phyloP scores from a whole-genome alignment of 495 filamentous ascomycete genomes.

The Lasiosphaeris hirsuta region DNA sequence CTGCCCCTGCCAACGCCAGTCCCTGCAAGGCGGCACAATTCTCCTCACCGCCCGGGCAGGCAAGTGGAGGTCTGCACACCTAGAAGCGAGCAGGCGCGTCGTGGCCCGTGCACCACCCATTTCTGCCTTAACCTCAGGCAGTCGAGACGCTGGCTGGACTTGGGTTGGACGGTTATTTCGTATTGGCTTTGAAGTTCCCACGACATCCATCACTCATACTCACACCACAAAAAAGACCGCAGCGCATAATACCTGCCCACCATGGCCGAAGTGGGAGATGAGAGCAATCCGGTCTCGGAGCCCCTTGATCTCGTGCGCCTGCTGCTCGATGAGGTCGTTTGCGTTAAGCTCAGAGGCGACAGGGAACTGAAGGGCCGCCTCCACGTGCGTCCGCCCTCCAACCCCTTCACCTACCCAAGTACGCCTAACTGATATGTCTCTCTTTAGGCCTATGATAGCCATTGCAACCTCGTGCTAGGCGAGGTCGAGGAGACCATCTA shows the following conservation, averaged over 20 bases:
- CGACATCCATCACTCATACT: not conserved
- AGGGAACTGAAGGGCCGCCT: constrained; percentile 91
- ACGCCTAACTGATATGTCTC: constrained; percentile 2
- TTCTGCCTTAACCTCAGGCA: too few species aligned
- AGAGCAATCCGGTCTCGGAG: constrained; percentile 66
- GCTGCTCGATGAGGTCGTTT: constrained; percentile 90
- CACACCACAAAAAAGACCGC: not conserved
- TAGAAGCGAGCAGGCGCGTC: too few species aligned
- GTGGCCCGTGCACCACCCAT: too few species aligned
- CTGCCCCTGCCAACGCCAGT: too few species aligned
- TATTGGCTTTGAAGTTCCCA: not conserved
- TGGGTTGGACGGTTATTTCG: not conserved
- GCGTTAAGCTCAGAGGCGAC: constrained; percentile 94
- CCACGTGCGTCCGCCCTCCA: constrained; percentile 60
- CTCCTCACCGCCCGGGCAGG: too few species aligned
- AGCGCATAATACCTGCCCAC: not conserved
- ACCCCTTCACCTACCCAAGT: not conserved
- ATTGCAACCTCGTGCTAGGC: constrained; percentile 96
- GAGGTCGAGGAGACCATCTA: constrained; percentile 98
- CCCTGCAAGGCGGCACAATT: too few species aligned
- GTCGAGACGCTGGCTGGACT: too few species aligned
- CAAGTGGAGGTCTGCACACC: too few species aligned
- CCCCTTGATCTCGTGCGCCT: constrained; percentile 93
- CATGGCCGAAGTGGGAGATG: constrained; percentile 75
- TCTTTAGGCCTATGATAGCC: constrained; percentile 88